Evolutionary conservation across 2,329 filamentous ascomycete species (phyloP).

Genomic region (Biscogniauxia sp.): DNA sequence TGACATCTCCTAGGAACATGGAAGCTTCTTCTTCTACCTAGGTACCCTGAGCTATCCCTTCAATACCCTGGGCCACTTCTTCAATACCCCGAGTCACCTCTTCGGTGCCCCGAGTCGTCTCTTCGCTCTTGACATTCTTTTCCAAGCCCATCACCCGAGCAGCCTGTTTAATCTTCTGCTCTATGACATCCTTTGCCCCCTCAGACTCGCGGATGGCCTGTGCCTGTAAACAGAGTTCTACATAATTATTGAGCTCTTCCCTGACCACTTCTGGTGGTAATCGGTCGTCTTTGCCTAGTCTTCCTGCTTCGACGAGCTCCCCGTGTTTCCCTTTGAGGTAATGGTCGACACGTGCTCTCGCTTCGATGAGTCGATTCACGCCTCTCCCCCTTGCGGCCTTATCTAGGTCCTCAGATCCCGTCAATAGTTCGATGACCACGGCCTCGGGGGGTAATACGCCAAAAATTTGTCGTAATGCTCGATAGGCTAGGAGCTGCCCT

Average conservation of each 20-base stretch:
- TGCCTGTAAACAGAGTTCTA: slow-evolving; percentile 39
- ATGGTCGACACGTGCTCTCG: slow-evolving; percentile 43
- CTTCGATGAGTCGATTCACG: slow-evolving; percentile 40
- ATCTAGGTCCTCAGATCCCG: slow-evolving; percentile 43
- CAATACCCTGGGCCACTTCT: too few relatives aligned
- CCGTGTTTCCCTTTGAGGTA: slow-evolving; percentile 31
- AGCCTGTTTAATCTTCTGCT: slow-evolving; percentile 12
- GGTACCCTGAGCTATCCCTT: background rate
- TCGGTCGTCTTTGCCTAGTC: slow-evolving; percentile 30
- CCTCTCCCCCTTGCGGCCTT: slow-evolving; percentile 37
- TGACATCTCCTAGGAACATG: too few relatives aligned
- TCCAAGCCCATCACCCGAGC: slow-evolving; percentile 25
- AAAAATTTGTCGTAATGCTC: slow-evolving; percentile 42
- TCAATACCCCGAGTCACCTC: background rate
- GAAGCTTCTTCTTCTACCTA: too few relatives aligned
- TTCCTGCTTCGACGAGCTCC: slow-evolving; percentile 24
- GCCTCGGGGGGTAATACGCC: slow-evolving; percentile 44
- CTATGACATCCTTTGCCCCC: slow-evolving; percentile 5
- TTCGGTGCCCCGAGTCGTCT: background rate
- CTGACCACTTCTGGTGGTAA: slow-evolving; percentile 37
- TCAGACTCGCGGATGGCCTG: slow-evolving; percentile 3
- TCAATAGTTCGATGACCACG: slow-evolving; percentile 45
- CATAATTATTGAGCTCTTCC: slow-evolving; percentile 42
- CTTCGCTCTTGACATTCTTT: background rate
- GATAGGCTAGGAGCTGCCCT: slow-evolving; percentile 46